phyloP scores from a whole-genome alignment of 805 yeast genomes.

The Metschnikowia kunwiensis region DNA sequence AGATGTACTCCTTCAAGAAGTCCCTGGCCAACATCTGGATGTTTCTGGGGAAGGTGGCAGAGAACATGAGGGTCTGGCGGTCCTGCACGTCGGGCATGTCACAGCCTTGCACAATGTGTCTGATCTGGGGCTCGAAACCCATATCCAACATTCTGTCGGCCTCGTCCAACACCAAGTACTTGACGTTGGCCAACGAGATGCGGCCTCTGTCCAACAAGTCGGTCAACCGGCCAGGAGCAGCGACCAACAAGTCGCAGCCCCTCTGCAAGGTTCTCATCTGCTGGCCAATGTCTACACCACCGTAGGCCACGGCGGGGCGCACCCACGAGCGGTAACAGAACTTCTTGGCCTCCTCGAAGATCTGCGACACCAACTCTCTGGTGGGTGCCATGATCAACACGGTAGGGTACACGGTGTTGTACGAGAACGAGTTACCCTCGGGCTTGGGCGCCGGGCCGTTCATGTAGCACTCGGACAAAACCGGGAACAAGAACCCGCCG shows the following conservation, averaged over 20 bases:
- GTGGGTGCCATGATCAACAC: conserved; percentile 97
- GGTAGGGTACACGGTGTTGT: conserved; percentile 87
- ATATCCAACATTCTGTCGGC: conserved; percentile 99
- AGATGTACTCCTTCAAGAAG: conserved; percentile 92
- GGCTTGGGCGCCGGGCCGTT: conserved; percentile 75
- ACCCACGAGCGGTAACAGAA: conserved; percentile 99
- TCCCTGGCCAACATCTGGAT: conserved; percentile 97
- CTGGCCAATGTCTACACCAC: conserved; percentile 92
- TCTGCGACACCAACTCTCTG: conserved; percentile 97
- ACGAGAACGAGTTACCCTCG: conserved; percentile 50
- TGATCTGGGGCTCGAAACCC: conserved; percentile 99
- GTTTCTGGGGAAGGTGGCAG: conserved; percentile 98
- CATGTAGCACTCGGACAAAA: conserved; percentile 83
- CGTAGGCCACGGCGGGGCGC: conserved; percentile 91
- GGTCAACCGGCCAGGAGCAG: conserved; percentile 98
- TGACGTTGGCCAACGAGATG: conserved; percentile 84
- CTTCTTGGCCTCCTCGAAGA: conserved; percentile 92
- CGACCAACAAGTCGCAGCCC: conserved; percentile 95
- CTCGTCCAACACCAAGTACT: conserved; percentile 93
- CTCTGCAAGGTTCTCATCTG: conserved; percentile 86
- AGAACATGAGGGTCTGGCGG: conserved; percentile 97
- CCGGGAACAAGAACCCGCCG: conserved; percentile 99
- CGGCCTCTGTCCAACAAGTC: conserved; percentile 94
- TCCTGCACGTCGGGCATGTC: conserved; percentile 91
- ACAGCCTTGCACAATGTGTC: conserved; percentile 96